Percentiles rank a stretch among this genome's conserved stretches.
Conservation (phyloP, 257 asterid species). For the Jasminum sambac region DNA sequence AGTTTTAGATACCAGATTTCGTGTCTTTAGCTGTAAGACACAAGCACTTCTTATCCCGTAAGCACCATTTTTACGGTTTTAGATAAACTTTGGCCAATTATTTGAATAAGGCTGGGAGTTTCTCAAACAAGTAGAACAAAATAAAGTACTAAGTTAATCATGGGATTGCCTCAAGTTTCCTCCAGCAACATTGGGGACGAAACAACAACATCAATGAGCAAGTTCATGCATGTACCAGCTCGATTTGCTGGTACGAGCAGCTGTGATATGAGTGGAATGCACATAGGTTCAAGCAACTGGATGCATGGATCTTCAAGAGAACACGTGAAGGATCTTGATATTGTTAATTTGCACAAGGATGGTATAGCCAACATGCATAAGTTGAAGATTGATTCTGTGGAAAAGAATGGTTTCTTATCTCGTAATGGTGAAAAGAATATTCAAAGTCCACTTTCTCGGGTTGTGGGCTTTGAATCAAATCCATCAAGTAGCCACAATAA, state of each 20-base stretch:
- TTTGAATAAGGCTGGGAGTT: constrained; percentile 19
- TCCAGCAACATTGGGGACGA: constrained; percentile 60
- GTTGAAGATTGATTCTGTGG: constrained; percentile 52
- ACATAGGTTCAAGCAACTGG: constrained; percentile 33
- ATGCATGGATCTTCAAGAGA: constrained; percentile 45
- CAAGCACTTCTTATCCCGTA: constrained; percentile 4
- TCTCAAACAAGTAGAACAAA: constrained; percentile 13
- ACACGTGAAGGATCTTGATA: constrained; percentile 41
- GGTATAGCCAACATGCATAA: constrained; percentile 45
- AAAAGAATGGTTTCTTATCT: constrained; percentile 34
- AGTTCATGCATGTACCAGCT: constrained; percentile 48
- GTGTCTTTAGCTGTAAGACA: constrained; percentile 1
- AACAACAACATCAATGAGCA: constrained; percentile 49
- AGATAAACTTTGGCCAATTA: constrained; percentile 3
- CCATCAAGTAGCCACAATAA: constrained; percentile 23
- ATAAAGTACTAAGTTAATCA: constrained; percentile 26
- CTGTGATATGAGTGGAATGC: constrained; percentile 54
- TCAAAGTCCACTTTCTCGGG: constrained; percentile 67
- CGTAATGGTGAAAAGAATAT: constrained; percentile 43
- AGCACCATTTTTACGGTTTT: neutral
- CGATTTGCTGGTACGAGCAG: constrained; percentile 45
- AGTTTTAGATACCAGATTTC: constrained; percentile 6
- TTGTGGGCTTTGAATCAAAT: constrained; percentile 76
- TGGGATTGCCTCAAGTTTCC: constrained; percentile 86
- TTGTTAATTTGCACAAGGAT: constrained; percentile 43